Conservation (phyloP, 352 stramenopile species). For the Globisporangium splendens region DNA sequence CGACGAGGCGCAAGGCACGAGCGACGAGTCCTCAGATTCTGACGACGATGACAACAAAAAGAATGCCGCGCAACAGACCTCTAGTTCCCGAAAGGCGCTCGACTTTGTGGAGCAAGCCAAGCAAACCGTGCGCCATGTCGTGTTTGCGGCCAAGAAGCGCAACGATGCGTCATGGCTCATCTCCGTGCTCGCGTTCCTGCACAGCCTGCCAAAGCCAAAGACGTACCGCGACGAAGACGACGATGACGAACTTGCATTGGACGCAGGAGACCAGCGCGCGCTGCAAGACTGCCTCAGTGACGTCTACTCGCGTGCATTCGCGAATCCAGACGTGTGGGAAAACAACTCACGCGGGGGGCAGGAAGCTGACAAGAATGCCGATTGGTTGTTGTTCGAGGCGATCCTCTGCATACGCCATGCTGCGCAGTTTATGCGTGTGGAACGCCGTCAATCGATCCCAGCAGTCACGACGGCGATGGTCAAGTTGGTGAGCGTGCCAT, state of each 20-base stretch:
- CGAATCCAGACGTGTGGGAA: conserved; percentile 11
- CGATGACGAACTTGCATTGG: conserved; percentile 34
- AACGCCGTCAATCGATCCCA: conserved; percentile 35
- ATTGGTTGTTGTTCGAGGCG: conserved; percentile 20
- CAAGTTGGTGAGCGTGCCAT: conserved; percentile 35
- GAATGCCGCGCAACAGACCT: background rate
- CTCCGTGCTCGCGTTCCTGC: conserved; percentile 33
- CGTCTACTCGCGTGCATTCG: conserved; percentile 52
- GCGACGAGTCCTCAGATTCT: conserved; percentile 35
- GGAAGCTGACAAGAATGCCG: conserved; percentile 14
- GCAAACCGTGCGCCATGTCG: conserved; percentile 29
- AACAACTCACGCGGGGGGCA: conserved; percentile 2
- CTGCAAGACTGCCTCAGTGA: conserved; percentile 44
- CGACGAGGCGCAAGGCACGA: conserved; percentile 17
- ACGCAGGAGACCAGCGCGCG: conserved; percentile 23
- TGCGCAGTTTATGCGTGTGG: conserved; percentile 51
- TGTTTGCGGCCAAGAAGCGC: conserved; percentile 40
- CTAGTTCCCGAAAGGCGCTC: conserved; percentile 7
- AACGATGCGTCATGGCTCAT: conserved; percentile 33
- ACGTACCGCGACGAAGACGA: conserved; percentile 31
- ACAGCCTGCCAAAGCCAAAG: conserved; percentile 35
- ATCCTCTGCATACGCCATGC: conserved; percentile 52
- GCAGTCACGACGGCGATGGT: conserved; percentile 41
- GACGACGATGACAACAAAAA: conserved; percentile 24
- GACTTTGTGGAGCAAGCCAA: conserved; percentile 31